phyloP scores from a whole-genome alignment of 805 yeast genomes.

The Hanseniaspora occidentalis region DNA sequence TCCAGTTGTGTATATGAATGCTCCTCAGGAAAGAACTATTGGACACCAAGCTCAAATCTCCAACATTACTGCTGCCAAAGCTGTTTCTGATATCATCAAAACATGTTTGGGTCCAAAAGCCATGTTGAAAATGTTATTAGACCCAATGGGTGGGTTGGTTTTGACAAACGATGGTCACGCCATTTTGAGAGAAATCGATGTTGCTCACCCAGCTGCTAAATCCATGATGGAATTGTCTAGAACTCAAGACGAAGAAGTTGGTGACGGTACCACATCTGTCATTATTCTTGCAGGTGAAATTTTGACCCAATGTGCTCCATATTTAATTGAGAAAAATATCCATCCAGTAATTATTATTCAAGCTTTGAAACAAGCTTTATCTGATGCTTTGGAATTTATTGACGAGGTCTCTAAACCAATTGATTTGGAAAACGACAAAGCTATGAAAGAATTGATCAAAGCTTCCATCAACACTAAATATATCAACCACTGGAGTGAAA shows the following conservation, averaged over 20 bases:
- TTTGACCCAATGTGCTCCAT: constrained; percentile 88
- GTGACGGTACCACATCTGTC: constrained; percentile 97
- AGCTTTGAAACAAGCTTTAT: constrained; percentile 81
- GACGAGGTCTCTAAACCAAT: constrained; percentile 74
- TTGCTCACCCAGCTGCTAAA: constrained; percentile 97
- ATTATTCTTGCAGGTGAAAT: constrained; percentile 96
- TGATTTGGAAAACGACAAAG: constrained; percentile 70
- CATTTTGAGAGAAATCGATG: constrained; percentile 90
- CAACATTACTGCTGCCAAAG: constrained; percentile 98
- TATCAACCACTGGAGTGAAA: constrained; percentile 77
- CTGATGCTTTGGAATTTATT: constrained; percentile 82
- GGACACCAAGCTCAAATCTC: constrained; percentile 97
- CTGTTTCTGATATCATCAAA: constrained; percentile 94
- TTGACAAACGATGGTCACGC: constrained; percentile 98
- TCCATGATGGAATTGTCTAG: constrained; percentile 94
- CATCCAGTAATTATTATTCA: constrained; percentile 95
- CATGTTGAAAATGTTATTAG: constrained; percentile 94
- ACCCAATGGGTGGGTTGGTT: constrained; percentile 90
- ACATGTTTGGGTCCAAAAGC: constrained; percentile 99
- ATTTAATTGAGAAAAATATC: constrained; percentile 77
- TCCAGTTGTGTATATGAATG: constrained; percentile 75
- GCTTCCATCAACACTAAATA: constrained; percentile 96
- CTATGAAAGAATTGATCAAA: constrained; percentile 73
- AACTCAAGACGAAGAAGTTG: constrained; percentile 97
- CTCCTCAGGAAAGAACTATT: constrained; percentile 76